phyloP scores from a whole-genome alignment of 805 yeast species.

The Candida succiphila region DNA sequence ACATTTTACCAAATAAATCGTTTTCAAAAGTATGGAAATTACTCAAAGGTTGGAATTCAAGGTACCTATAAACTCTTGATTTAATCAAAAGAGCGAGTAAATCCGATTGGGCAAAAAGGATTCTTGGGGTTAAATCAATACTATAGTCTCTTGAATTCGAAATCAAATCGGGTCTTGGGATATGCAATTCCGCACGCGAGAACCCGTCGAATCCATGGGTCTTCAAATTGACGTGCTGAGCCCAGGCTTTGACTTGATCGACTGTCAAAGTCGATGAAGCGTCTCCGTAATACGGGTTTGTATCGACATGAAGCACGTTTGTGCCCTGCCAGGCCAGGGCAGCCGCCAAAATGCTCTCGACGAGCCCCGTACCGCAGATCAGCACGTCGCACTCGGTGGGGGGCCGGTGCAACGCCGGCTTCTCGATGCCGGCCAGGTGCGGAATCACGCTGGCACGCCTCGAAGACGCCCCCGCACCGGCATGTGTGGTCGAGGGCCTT shows the following conservation, averaged over 20 bases:
- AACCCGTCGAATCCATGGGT: conserved; percentile 23
- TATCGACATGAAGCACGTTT: conserved; percentile 83
- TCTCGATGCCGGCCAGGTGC: conserved; percentile 67
- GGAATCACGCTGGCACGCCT: conserved; percentile 34
- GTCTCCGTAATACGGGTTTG: conserved; percentile 83
- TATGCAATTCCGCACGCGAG: conserved; percentile 66
- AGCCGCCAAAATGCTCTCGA: conserved; percentile 83
- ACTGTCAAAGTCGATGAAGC: conserved; percentile 75
- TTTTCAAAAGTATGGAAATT: conserved; percentile 92
- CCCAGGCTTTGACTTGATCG: conserved; percentile 83
- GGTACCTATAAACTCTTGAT: conserved; percentile 80
- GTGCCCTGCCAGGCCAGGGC: conserved; percentile 98
- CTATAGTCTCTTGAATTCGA: conserved; percentile 72
- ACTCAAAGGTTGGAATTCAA: conserved; percentile 84
- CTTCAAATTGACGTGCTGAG: conserved; percentile 49
- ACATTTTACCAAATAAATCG: conserved; percentile 78
- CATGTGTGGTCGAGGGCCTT: conserved; percentile 17
- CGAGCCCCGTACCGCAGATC: conserved; percentile 87
- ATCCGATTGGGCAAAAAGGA: conserved; percentile 87
- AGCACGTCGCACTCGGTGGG: conserved; percentile 80
- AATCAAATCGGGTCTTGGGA: conserved; percentile 52
- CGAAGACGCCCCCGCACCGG: background rate
- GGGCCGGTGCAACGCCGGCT: conserved; percentile 50
- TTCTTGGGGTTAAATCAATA: conserved; percentile 77
- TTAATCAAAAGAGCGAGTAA: conserved; percentile 67